Evolutionary conservation across 2,329 filamentous ascomycete genomes (phyloP).

Genomic region (Pseudogymnoascus sp.): DNA sequence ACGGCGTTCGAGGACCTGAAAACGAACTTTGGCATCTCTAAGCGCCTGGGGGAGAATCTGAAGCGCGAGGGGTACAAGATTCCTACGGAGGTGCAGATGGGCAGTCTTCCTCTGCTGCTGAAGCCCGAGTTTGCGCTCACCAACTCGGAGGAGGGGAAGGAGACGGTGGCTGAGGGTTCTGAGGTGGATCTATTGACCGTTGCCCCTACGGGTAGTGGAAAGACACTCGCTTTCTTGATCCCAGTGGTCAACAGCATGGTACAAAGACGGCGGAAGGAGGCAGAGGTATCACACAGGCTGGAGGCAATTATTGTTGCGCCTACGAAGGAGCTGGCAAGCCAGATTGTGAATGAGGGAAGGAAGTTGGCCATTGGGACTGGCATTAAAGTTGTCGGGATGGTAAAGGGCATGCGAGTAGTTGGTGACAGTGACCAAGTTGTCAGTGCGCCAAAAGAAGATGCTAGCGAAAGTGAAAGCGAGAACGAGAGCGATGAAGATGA

Average conservation of each 20-base stretch:
- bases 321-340: conserved; percentile 69
- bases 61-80: conserved; percentile 74
- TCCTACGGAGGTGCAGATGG: conserved; percentile 92
- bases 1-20: conserved; percentile 68
- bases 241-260: conserved; percentile 74
- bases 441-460: conserved; percentile 23
- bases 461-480: conserved; percentile 32
- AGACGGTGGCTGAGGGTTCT: conserved; percentile 18
- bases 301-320: conserved; percentile 68
- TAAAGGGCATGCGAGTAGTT: conserved; percentile 70
- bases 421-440: conserved; percentile 32
- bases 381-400: conserved; percentile 73
- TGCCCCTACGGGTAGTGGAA: conserved; percentile 92
- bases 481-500: conserved; percentile 30
- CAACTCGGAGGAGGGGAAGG: conserved; percentile 30
- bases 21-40: conserved; percentile 64
- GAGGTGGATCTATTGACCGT: conserved; percentile 73
- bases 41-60: conserved; percentile 69
- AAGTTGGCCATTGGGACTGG: conserved; percentile 74
- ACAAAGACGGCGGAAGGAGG: conserved; percentile 38
- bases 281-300: conserved; percentile 44
- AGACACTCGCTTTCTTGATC: conserved; percentile 88
- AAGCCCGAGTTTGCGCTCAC: conserved; percentile 44
- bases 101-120: conserved; percentile 71
- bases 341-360: conserved; percentile 78